phyloP scores from a whole-genome alignment of 2,329 filamentous ascomycete genomes.

The Claviceps sorghi region DNA sequence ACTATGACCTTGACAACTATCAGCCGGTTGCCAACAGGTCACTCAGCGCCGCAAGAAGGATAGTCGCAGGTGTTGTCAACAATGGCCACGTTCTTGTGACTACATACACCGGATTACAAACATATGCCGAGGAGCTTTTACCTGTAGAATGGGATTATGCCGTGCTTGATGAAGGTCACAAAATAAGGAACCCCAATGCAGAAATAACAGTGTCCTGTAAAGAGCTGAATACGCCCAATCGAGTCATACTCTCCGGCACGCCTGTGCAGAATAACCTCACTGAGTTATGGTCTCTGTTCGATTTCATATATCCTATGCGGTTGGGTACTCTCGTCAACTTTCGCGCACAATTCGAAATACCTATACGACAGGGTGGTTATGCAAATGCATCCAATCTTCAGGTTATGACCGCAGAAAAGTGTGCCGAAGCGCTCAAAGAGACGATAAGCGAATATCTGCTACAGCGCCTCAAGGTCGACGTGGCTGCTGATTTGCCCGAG shows the following conservation, averaged over 20 bases:
- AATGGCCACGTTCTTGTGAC: slow-evolving; percentile 90
- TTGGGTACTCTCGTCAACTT: slow-evolving; percentile 86
- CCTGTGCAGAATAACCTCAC: slow-evolving; percentile 95
- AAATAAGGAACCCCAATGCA: slow-evolving; percentile 93
- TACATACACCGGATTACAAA: slow-evolving; percentile 90
- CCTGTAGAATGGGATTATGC: slow-evolving; percentile 84
- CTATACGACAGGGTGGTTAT: slow-evolving; percentile 85
- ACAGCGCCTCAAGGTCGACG: slow-evolving; percentile 84
- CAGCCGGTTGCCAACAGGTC: slow-evolving; percentile 20
- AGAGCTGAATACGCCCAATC: slow-evolving; percentile 75
- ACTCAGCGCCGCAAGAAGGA: slow-evolving; percentile 53
- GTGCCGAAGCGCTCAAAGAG: slow-evolving; percentile 85
- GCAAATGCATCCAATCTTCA: slow-evolving; percentile 89
- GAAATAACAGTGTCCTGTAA: slow-evolving; percentile 93
- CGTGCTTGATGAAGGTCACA: slow-evolving; percentile 92
- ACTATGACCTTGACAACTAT: slow-evolving; percentile 32
- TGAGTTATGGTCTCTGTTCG: slow-evolving; percentile 93
- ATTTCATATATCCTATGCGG: slow-evolving; percentile 95
- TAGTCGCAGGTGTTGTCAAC: slow-evolving; percentile 67
- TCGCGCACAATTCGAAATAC: slow-evolving; percentile 79
- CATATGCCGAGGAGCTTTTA: slow-evolving; percentile 70
- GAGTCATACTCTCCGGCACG: slow-evolving; percentile 87
- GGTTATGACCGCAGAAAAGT: slow-evolving; percentile 87
- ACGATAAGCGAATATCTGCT: slow-evolving; percentile 86
- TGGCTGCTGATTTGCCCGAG: slow-evolving; percentile 82